Evolutionary conservation across 768 basidiomycete species (phyloP), one percentile per base, ranked within the genome.

Genomic region (Lanmaoa pseudosensibilis): DNA sequence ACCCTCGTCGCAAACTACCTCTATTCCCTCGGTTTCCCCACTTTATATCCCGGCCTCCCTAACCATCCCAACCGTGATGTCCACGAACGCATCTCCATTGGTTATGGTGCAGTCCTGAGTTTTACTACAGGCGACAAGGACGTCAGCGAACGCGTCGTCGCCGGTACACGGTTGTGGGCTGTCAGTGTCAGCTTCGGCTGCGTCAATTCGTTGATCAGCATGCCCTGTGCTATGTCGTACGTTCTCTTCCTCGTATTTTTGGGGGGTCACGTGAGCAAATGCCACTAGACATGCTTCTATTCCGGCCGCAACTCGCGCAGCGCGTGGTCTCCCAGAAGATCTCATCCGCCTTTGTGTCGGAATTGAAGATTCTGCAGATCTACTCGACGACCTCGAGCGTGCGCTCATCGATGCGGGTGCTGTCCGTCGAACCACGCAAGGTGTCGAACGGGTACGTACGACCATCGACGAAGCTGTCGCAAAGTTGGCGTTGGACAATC

Each of bases 151-250:
- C 83, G 87, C 50, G 90, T 98, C 57, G 94, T 99, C 10, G 96
- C 89, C 6, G 90, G 87, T 1, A 92, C 97, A 16, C 81, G 94
- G 51, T 77, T 99, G 27, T 99, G 96, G 95, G 92, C 95, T 19
- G 98, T 99, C 67, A 93, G 90, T 59, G 97, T 99, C 65, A 94
- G 92, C 69, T 99, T 99, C 67, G 97, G 97, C 33, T 94, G 92
- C 62, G 95, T 99, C 58, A 99, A 99, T 77, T 94, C 92, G 67
- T 72, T 99, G 71, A 98, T 98, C 75, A 94, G 91, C 61, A 98
- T 99, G 96, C 97, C 97, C 37, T 98, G 97, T 71, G 86, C 93
- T 65, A 98, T 99, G 97, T 97, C 94, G 96, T 98, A 73, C 77
- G 95, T 90, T 60, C 9, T 15, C 57, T 34, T 37, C 18, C 46